phyloP scores from a whole-genome alignment of 2,329 filamentous ascomycete species.

The Neonectria coccinea region DNA sequence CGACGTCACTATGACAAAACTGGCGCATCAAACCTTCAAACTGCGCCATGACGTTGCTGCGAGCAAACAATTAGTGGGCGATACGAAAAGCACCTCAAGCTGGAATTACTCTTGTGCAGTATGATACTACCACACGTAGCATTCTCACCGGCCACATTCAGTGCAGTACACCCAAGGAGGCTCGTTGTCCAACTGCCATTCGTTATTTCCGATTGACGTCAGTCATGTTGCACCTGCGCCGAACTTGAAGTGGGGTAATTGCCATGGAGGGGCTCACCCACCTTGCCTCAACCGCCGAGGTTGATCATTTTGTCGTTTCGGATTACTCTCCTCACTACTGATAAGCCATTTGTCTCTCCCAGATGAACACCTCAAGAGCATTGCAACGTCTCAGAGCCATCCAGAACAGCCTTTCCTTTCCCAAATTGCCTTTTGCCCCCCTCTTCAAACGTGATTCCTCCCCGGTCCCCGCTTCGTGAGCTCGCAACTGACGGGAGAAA shows the following conservation, averaged over 20 bases:
- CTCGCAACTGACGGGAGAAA: background rate
- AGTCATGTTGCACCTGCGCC: slow-evolving; percentile 12
- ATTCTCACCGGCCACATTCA: background rate
- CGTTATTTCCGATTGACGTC: slow-evolving; percentile 20
- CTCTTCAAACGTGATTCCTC: slow-evolving; percentile 6
- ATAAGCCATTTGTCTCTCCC: slow-evolving; percentile 21
- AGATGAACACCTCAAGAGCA: slow-evolving; percentile 45
- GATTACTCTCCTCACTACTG: slow-evolving; percentile 19
- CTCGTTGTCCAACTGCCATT: background rate
- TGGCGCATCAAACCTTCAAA: too few relatives aligned
- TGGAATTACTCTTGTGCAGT: background rate
- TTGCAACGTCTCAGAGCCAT: slow-evolving; percentile 43
- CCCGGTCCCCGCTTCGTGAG: background rate
- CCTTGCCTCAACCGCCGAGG: slow-evolving; percentile 1
- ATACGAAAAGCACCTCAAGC: background rate
- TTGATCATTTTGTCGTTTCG: background rate
- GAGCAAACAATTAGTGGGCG: background rate
- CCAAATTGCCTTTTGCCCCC: slow-evolving; percentile 17
- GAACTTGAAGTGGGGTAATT: slow-evolving; percentile 23
- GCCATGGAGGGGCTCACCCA: slow-evolving; percentile 23
- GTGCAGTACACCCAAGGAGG: background rate
- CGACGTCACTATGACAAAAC: background rate
- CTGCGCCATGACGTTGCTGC: background rate
- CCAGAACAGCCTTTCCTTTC: slow-evolving; percentile 32
- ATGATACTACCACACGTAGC: background rate